Percentiles rank a stretch among this genome's conserved stretches.
These are phyloP conservation scores for Coemansia sp. DNA, from an alignment of 192 early-diverging fungal genomes.

Conservation along the genomic window DNA sequence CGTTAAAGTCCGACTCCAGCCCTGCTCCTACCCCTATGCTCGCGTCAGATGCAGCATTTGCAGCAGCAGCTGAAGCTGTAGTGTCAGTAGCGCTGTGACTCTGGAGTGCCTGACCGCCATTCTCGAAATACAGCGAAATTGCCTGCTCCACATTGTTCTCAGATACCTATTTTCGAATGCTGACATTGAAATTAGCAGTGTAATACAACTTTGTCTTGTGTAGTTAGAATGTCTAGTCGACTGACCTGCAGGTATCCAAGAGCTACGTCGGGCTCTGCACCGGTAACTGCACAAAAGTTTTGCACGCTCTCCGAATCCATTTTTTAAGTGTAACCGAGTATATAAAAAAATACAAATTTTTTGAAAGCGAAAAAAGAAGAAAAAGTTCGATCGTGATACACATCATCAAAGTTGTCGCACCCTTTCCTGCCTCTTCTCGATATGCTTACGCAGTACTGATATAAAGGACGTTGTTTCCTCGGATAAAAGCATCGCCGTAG, in stretches of 20 bases:
- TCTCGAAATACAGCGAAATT: constrained; percentile 81
- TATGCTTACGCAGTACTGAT: constrained; percentile 55
- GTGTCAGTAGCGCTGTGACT: constrained; percentile 9
- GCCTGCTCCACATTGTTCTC: constrained; percentile 75
- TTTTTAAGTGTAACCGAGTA: background rate
- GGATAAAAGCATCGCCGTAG: constrained; percentile 95
- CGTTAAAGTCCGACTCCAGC: background rate
- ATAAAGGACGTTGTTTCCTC: constrained; percentile 89
- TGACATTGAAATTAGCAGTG: too few relatives aligned
- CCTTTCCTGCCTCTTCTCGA: background rate
- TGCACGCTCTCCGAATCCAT: constrained; percentile 41
- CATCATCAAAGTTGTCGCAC: background rate
- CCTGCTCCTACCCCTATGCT: background rate
- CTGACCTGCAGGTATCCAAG: constrained; percentile 65
- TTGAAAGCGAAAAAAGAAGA: background rate
- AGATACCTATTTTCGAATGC: constrained; percentile 56
- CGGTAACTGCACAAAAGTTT: constrained; percentile 70
- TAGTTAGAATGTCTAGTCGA: background rate
- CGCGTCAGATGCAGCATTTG: constrained; percentile 7
- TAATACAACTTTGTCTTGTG: too few relatives aligned
- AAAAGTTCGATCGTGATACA: background rate
- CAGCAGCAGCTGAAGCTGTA: constrained; percentile 14
- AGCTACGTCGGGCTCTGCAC: constrained; percentile 69
- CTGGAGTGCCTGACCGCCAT: constrained; percentile 62
- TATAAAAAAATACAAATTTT: background rate